Base-by-base conservation (phyloP, 345 rosid genomes). In the Euphorbia pulcherrima region DNA sequence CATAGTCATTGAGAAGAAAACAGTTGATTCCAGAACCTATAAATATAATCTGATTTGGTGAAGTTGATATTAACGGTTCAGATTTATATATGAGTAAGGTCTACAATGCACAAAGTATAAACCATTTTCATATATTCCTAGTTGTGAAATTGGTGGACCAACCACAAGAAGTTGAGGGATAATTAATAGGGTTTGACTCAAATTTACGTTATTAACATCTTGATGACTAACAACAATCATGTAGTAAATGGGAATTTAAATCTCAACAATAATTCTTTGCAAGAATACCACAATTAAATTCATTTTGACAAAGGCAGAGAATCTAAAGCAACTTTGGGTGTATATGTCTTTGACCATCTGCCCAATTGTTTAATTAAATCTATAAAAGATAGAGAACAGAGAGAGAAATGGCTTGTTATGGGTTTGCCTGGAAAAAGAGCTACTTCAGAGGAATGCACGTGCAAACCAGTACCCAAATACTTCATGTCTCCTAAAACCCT, bases 351-450 rank as follows among this genome's bases (percentile, higher is more conserved):
- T 58, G 51, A 70, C 33, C 70, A 62, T 68, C 68, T 66, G 65
- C 68, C 80, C 67, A 70, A 75, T 72, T 37, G 66, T 16, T 33
- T 33, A 7, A 2, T 39, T 26, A 75, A 70, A 70, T 66, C 72
- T 57, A 46, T n/a, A 44, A 55, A 44, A 44, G 58, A 63, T 68
- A n/a, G n/a, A 66, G 44, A 60, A 40, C 54, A 71, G 63, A 64
- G 69, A n/a, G n/a, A n/a, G n/a, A 40, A 46, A 54, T 35, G 72
- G 63, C 69, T 74, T 73, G 77, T 46, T 21, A 59, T 64, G 80
- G 75, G 40, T 80, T n/a, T 78, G 84, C 87, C 91, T 84, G 87
- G 86, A 77, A 83, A 84, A 83, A 82, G 83, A 78, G 76, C 87
- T 72, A 54, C 73, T 80, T 81, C 86, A 81, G 83, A 73, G 75